Conservation (phyloP, 148 eudicot species). For the Arctostaphylos glauca region DNA sequence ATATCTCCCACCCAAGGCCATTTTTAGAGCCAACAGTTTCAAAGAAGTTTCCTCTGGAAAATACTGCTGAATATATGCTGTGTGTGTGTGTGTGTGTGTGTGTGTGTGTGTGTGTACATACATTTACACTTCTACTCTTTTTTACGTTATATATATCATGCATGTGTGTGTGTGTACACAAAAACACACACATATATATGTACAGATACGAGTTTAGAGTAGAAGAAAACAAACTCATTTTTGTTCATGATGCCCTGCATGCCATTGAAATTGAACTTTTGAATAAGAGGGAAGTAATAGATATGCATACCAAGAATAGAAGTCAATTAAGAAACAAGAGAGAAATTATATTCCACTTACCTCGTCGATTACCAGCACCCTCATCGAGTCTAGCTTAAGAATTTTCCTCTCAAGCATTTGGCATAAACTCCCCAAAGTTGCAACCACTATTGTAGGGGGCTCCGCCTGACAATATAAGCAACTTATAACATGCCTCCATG, state of each 20-base stretch:
- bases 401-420: constrained; percentile 80
- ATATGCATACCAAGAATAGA: neutral
- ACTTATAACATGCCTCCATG: neutral
- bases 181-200: too few relatives aligned
- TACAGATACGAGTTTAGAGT: neutral
- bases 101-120: too few relatives aligned
- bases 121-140: too few relatives aligned
- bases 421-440: constrained; percentile 81
- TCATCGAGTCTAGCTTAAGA: constrained; percentile 61
- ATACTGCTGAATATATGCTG: neutral
- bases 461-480: constrained; percentile 56
- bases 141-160: too few relatives aligned
- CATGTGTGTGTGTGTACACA: too few relatives aligned
- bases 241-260: neutral
- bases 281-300: neutral
- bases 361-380: constrained; percentile 88
- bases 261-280: neutral
- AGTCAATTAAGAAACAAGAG: neutral
- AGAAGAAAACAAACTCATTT: neutral
- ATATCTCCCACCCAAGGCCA: neutral
- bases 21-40: neutral
- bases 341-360: constrained; percentile 30
- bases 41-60: neutral
- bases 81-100: too few relatives aligned
- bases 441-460: constrained; percentile 86